Evolutionary conservation across 2,329 filamentous ascomycete species (phyloP), one percentile per base, ranked within the genome.

Genomic region (Chrysoporthe austroafricana): DNA sequence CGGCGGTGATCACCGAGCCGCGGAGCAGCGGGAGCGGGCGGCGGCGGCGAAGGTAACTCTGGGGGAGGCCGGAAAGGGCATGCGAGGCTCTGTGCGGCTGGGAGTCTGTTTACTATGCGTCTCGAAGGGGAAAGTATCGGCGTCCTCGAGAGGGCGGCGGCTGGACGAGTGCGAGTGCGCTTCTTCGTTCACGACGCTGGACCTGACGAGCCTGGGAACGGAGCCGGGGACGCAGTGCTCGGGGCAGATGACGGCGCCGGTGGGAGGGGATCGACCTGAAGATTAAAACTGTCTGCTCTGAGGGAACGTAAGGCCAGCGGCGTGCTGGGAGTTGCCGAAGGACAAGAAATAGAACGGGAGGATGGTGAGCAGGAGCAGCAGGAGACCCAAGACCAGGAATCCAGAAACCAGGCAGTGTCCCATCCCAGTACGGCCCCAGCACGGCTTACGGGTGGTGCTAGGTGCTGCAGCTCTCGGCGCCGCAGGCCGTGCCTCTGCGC

Each of bases 71-170:
- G 43, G 42, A 18, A 39, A 50, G 52, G 11, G 52, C 54, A 64
- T 59, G 63, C 21, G 43, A 57, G 63, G 42, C 52, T 18, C 14
- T 4, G 18, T n/a, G 18, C 6, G 54, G 39, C 16, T 34, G 16
- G 11, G 4, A n/a, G n/a, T 46, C 26, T 63, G 39, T 44, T 63
- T 63, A 42, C 44, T 26, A 43, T 42, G 50, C 21, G 43, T 46
- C 62, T 63, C n/a, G 34, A 57, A 63, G 50, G n/a, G 48, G 48
- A 42, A 63, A 48, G 50, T 57, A 57, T 57, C 62, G 48, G 62
- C 62, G 21, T 46, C 26, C n/a, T 39, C 57, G 18, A 60, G 34
- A 60, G 57, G 42, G n/a, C 18, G 34, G 60, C 26, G 43, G 32
- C 39, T 14, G 61, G 36, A 34, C 26, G 57, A 42, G 26, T 26